phyloP scores from a whole-genome alignment of 208 protist species.

The Wallacemonas sp. region DNA sequence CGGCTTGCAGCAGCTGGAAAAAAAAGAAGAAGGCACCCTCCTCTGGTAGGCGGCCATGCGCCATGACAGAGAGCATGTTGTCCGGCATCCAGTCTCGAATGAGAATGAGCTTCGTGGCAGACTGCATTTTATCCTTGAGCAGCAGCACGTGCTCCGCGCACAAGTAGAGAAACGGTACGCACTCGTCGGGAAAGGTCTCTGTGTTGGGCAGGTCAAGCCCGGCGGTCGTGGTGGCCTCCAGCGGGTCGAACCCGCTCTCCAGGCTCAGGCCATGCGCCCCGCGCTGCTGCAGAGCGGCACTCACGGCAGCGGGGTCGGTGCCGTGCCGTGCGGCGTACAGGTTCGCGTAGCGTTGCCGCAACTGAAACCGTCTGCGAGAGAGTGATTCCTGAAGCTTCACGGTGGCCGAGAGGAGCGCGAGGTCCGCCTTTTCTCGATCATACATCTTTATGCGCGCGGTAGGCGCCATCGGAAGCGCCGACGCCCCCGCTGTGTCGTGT shows the following conservation, averaged over 20 bases:
- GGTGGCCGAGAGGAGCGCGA: neutral
- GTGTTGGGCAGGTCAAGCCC: constrained; percentile 16
- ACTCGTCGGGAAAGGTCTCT: constrained; percentile 5
- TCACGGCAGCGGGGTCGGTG: neutral
- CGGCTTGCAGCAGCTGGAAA: constrained; percentile 77
- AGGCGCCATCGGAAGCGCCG: too few relatives aligned
- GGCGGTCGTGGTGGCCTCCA: constrained; percentile 4
- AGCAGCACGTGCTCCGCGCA: constrained; percentile 24
- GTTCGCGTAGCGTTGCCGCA: constrained; percentile 3
- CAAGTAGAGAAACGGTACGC: constrained; percentile 16
- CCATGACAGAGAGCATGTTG: constrained; percentile 56
- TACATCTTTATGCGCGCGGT: constrained; percentile 1
- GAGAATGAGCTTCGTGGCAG: constrained; percentile 24
- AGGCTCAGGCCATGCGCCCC: neutral
- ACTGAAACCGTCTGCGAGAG: neutral
- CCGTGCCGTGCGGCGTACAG: neutral
- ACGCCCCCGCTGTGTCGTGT: too few relatives aligned
- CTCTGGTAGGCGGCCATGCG: constrained; percentile 52
- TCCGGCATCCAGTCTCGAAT: constrained; percentile 39
- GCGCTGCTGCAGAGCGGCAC: neutral
- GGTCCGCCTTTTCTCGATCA: neutral
- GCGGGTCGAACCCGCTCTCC: neutral
- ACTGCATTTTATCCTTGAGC: constrained; percentile 36
- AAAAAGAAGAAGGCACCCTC: constrained; percentile 74
- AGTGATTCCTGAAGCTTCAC: constrained; percentile 8